Base-by-base conservation (phyloP, 805 yeast species). In the Danielozyma ontarioensis region DNA sequence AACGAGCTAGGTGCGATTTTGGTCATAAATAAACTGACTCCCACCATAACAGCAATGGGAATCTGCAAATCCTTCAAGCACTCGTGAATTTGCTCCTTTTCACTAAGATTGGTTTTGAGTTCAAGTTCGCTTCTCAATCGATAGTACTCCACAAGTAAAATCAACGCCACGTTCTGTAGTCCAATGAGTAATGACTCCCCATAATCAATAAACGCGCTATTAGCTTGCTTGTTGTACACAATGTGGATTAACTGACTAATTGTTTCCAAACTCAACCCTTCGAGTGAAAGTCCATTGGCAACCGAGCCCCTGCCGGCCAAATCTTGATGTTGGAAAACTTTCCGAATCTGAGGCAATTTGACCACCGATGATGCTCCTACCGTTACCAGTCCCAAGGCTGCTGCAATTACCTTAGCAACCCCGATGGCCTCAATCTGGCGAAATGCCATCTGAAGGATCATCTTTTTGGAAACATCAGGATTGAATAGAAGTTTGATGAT, bases 111-210 rank as follows among this genome's bases (percentile, higher is more conserved):
- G 1, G 45, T 33, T 10, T 31, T 36, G 13, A 25, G 35, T n/a
- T 39, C 39, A 11, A 53, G 36, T 25, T 48, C 40, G n/a, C 41
- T 32, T 17, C 59, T 41, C 21, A 50, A 41, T 11, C 55, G 46
- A 43, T 59, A 66, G 40, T 55, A 65, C 41, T 60, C 49, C 29
- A 64, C 50, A 16, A 66, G 44, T 12, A 62, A 43, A 25, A 66
- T 51, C 24, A 66, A 55, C n/a, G 45, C 56, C 4, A 54, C 46
- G 38, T 66, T 64, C 41, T 66, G 72, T 13, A 63, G 26, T 1
- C 68, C 70, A 27, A 65, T 39, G 19, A 65, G 50, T 14, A 62
- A 40, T 18, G 62, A 50, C 44, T 66, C 72, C 5, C 72, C 72
- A 39, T 65, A 66, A 31, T 57, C 57, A 27, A 62, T 43, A 34